A percentile compares a stretch with the other conserved stretches of the same genome.
phyloP scores from a whole-genome alignment of 305 asterid species.

The Fraxinus sp. region DNA sequence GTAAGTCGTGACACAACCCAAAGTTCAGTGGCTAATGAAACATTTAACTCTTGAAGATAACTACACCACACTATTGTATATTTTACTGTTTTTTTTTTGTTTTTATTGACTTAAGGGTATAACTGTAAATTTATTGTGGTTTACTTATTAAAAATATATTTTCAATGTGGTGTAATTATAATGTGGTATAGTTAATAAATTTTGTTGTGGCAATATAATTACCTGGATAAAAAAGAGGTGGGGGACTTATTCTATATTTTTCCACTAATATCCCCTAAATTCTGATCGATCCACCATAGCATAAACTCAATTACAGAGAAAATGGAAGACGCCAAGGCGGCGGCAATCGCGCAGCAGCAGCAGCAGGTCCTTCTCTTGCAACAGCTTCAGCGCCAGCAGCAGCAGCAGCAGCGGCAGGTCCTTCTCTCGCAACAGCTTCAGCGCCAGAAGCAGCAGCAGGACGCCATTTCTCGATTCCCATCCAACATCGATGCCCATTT shows the following conservation, averaged over 20 bases:
- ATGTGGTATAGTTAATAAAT: too few species aligned
- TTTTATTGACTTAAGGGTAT: too few species aligned
- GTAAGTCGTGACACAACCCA: too few species aligned
- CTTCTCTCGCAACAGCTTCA: constrained; percentile 47
- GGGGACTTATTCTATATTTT: not conserved
- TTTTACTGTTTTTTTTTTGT: too few species aligned
- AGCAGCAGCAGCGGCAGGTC: constrained; percentile 47
- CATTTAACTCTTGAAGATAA: too few species aligned
- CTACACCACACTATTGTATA: too few species aligned
- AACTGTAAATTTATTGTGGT: too few species aligned
- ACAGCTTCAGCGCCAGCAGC: constrained; percentile 47
- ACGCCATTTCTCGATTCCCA: constrained; percentile 54
- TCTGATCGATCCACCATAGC: not conserved
- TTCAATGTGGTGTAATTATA: too few species aligned
- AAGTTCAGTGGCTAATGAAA: too few species aligned
- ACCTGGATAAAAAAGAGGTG: too few species aligned
- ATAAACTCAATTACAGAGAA: not conserved
- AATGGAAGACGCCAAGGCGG: constrained; percentile 45
- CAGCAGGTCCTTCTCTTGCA: constrained; percentile 47
- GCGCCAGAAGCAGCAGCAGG: constrained; percentile 49
- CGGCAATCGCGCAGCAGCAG: constrained; percentile 39
- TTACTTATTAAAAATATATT: too few species aligned
- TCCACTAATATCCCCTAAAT: not conserved
- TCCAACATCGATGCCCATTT: constrained; percentile 55
- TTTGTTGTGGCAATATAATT: too few species aligned